A percentile compares a stretch with the other conserved stretches of the same genome.
These are phyloP conservation scores for Saccharomyces pastorianus DNA, from an alignment of 1,139 yeast genomes.

Conservation along the genomic window DNA sequence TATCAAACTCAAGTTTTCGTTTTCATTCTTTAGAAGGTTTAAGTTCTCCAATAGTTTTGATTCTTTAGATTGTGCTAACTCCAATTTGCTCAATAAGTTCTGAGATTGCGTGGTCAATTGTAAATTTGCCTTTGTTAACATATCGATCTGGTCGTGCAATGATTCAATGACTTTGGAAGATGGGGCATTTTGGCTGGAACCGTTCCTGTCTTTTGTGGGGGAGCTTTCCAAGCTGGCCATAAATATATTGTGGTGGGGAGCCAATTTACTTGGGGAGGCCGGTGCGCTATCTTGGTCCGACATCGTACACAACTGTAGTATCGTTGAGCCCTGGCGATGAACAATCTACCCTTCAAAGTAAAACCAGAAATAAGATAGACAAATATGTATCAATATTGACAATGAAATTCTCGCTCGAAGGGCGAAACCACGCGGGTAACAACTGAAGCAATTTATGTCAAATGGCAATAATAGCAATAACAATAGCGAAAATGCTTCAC, in stretches of 20 bases:
- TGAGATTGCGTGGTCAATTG: conserved; percentile 42
- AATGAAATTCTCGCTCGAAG: background rate
- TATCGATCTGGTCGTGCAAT: conserved; percentile 50
- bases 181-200: conserved; percentile 4
- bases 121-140: conserved; percentile 45
- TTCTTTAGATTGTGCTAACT: conserved; percentile 42
- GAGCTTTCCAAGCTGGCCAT: conserved; percentile 8
- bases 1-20: conserved; percentile 56
- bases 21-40: conserved; percentile 49
- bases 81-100: conserved; percentile 43
- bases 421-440: background rate
- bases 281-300: conserved; percentile 1
- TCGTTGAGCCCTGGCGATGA: background rate
- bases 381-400: background rate
- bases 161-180: conserved; percentile 51
- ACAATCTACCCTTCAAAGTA: background rate
- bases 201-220: background rate
- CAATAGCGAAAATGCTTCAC: background rate
- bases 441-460: background rate
- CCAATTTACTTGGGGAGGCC: conserved; percentile 11
- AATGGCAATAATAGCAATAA: background rate
- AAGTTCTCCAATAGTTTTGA: conserved; percentile 46
- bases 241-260: conserved; percentile 13
- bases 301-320: background rate
- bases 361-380: background rate